These are phyloP conservation scores for Mucor irregularis DNA, from an alignment of 371 early-diverging fungal genomes.

Conservation along the genomic window DNA sequence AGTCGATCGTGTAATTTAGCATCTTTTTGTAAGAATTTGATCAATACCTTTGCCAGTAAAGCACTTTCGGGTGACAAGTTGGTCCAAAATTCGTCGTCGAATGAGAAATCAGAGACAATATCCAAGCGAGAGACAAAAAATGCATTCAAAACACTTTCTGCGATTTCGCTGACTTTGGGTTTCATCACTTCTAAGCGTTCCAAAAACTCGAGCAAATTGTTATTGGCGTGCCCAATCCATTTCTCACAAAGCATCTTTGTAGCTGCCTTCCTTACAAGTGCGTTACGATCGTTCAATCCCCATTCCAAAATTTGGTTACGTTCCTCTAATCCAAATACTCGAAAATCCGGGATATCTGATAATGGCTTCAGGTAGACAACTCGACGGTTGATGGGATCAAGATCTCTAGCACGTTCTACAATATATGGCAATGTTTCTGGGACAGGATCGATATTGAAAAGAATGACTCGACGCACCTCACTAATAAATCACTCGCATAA, in stretches of 20 bases:
- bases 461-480: constrained; percentile 83
- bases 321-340: constrained; percentile 64
- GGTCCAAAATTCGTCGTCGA: constrained; percentile 75
- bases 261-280: constrained; percentile 72
- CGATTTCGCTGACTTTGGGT: constrained; percentile 66
- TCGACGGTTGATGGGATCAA: constrained; percentile 66
- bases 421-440: constrained; percentile 67
- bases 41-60: constrained; percentile 69
- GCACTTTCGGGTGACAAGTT: constrained; percentile 78
- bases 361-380: constrained; percentile 69
- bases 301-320: constrained; percentile 70
- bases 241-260: constrained; percentile 69
- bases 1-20: constrained; percentile 56
- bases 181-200: constrained; percentile 82
- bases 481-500: constrained; percentile 25
- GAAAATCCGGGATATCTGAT: constrained; percentile 69
- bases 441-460: constrained; percentile 73
- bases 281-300: constrained; percentile 79
- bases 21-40: constrained; percentile 54
- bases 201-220: constrained; percentile 79
- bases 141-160: constrained; percentile 67
- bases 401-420: constrained; percentile 77
- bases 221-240: constrained; percentile 77
- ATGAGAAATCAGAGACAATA: constrained; percentile 58
- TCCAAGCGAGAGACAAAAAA: constrained; percentile 69